Evolutionary conservation across 805 yeast species (phyloP).

Genomic region (Ogataea angusta): DNA sequence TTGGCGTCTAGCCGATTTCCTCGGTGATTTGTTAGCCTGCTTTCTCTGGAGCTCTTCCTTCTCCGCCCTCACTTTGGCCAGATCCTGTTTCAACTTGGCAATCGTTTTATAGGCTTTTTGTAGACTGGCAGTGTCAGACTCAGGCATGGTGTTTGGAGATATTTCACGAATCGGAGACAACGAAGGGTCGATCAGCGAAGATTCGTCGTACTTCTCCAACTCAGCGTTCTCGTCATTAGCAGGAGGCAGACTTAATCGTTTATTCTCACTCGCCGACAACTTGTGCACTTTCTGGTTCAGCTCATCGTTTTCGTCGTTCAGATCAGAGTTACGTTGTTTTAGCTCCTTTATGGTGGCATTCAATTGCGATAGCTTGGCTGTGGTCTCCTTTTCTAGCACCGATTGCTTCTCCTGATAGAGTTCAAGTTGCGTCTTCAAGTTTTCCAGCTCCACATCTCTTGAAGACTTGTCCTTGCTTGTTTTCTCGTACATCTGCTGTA

Average conservation of each 20-base stretch:
- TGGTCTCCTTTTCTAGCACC: constrained; percentile 39
- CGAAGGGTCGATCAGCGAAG: constrained; percentile 32
- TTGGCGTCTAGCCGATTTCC: not conserved
- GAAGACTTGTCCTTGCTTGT: constrained; percentile 36
- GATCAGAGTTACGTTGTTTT: constrained; percentile 49
- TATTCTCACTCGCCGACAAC: constrained; percentile 19
- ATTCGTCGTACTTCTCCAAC: constrained; percentile 37
- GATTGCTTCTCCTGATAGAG: constrained; percentile 38
- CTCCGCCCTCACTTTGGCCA: constrained; percentile 44
- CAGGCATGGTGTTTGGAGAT: constrained; percentile 46
- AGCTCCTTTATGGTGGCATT: constrained; percentile 45
- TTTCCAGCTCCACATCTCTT: constrained; percentile 23
- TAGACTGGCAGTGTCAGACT: constrained; percentile 66
- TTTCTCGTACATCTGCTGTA: constrained; percentile 40
- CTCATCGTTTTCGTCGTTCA: constrained; percentile 68
- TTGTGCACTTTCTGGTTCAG: constrained; percentile 40
- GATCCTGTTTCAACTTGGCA: constrained; percentile 51
- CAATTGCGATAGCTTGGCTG: constrained; percentile 35
- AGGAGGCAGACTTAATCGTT: constrained; percentile 6
- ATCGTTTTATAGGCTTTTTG: constrained; percentile 62
- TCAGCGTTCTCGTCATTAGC: constrained; percentile 16
- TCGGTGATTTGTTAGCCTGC: not conserved
- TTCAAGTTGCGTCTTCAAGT: constrained; percentile 49
- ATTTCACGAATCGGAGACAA: constrained; percentile 34
- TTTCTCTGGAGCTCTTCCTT: constrained; percentile 34